Evolutionary conservation across 202 grass and related monocot species (phyloP).

Genomic region (Setaria viridis): DNA sequence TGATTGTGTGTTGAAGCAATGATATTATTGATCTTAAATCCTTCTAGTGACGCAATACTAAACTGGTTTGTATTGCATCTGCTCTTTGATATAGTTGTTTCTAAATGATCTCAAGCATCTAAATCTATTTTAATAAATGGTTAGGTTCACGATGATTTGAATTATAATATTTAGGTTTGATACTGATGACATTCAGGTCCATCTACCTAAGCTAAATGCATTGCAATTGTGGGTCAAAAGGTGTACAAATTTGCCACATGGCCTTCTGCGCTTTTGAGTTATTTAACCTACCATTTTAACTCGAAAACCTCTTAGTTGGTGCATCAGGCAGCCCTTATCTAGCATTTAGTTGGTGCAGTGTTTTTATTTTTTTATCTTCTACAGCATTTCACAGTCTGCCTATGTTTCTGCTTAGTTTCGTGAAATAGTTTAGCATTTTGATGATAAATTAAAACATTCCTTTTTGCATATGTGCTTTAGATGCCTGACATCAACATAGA

Average conservation of each 20-base stretch:
- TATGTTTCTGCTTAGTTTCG: no score
- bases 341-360: no score
- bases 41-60: background rate
- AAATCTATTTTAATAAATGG: constrained; percentile 5
- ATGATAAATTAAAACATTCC: background rate
- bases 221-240: no score
- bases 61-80: background rate
- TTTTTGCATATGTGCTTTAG: no score
- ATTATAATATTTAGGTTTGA: background rate
- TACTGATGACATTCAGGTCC: constrained; percentile 18
- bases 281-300: no score
- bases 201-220: constrained; percentile 10
- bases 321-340: no score
- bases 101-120: constrained; percentile 37
- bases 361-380: no score
- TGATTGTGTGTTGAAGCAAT: background rate
- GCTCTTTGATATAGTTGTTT: constrained; percentile 12
- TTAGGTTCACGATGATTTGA: constrained; percentile 28
- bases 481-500: no score
- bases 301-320: background rate
- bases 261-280: no score
- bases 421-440: no score
- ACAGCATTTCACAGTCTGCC: no score
- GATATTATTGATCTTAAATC: background rate
- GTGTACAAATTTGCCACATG: no score